Base-by-base conservation (phyloP, 2,329 filamentous ascomycete genomes). In the Aureobasidium sp. region DNA sequence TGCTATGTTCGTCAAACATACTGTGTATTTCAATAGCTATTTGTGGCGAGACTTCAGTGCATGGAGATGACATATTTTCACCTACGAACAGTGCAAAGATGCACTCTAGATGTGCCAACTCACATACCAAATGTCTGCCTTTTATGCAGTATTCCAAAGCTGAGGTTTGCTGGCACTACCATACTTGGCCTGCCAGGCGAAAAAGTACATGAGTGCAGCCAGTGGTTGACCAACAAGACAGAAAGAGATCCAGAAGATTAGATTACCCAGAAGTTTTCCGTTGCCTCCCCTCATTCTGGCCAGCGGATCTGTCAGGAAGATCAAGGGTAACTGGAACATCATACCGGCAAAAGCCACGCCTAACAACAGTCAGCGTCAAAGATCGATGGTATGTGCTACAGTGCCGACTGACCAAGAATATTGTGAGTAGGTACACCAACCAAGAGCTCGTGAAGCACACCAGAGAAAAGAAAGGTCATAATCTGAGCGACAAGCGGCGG, bases 131-230 rank as follows among this genome's bases (percentile, higher is more conserved):
- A 25, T 48, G 6, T 6, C 45, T 48, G 45, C 22, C 25, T 48
- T 15, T 34, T 47, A 48, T 48, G 27, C 25, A 25, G 41, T 37
- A 12, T 31, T 47, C 62, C 62, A 65, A n/a, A 65, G 31, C 29
- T 64, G 60, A 7, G 64, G 63, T 34, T 63, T 65, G 39, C 62
- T 65, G 53, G 56, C 64, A 49, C 62, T 64, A 14, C 94, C 94
- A 72, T 96, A 97, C 78, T 97, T 97, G 61, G 91, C 91, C 77
- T 97, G 93, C 93, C 94, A 99, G 1, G 92, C 92, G 73, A 97
- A 97, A 74, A 97, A 99, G 74, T 99, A 99, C 73, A 96, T 81
- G 64, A 99, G 78, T 0, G 91, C 92, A 1, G 91, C 94, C 68
- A 97, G 84, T 0, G 94, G 94, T 78, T 99, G 94, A 3, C 94